Conservation (phyloP, 805 yeast genomes). For the Wickerhamomyces strasburgensis region DNA sequence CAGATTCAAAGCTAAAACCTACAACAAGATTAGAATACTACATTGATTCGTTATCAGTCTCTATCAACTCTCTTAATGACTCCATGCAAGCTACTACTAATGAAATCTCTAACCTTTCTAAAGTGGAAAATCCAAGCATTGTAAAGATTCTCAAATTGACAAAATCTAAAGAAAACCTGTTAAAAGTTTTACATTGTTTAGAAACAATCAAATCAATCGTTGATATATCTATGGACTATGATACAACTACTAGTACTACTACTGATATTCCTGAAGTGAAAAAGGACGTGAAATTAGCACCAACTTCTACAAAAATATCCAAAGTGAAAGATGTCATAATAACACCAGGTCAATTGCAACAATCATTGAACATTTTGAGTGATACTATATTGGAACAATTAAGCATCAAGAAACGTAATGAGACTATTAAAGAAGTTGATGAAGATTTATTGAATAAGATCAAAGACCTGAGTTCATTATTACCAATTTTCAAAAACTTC, state of each 20-base stretch:
- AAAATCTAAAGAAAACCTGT: slow-evolving; percentile 39
- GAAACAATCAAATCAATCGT: slow-evolving; percentile 38
- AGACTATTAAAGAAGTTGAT: slow-evolving; percentile 27
- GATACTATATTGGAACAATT: slow-evolving; percentile 42
- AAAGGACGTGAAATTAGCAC: no score
- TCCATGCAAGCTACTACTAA: slow-evolving; percentile 31
- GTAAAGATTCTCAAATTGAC: slow-evolving; percentile 41
- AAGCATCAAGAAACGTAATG: slow-evolving; percentile 18
- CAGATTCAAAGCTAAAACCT: slow-evolving; percentile 31
- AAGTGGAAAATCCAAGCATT: slow-evolving; percentile 24
- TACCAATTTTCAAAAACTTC: slow-evolving; percentile 50
- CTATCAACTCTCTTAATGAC: slow-evolving; percentile 50
- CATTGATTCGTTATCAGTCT: slow-evolving; percentile 52
- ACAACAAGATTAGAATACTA: slow-evolving; percentile 63
- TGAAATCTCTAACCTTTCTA: slow-evolving; percentile 13
- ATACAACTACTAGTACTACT: not conserved
- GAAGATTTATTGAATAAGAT: slow-evolving; percentile 37
- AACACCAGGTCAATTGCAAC: slow-evolving; percentile 29
- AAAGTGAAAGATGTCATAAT: slow-evolving; percentile 18
- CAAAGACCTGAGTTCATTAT: slow-evolving; percentile 42
- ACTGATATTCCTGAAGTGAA: not conserved
- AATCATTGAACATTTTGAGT: slow-evolving; percentile 40
- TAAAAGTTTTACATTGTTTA: slow-evolving; percentile 41
- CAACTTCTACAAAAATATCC: slow-evolving; percentile 13
- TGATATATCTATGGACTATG: slow-evolving; percentile 24